Evolutionary conservation across 768 basidiomycete genomes (phyloP), one percentile per base, ranked within the genome.

Genomic region (Boletus sp.): DNA sequence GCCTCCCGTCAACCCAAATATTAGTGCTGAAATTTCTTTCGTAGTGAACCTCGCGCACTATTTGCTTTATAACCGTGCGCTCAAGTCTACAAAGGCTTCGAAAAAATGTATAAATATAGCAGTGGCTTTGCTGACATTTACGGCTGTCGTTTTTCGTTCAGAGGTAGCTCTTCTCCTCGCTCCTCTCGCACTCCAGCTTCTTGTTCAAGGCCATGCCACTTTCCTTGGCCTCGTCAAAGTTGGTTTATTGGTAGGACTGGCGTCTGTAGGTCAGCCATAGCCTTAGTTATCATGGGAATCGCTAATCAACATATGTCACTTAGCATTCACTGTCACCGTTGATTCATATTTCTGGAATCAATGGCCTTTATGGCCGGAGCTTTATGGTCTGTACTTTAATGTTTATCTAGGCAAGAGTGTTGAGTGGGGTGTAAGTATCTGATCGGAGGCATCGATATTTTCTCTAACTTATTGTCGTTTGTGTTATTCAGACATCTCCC

Each of bases 291-390:
- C 12, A 29, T 10, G 15, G 18, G 6, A 7, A 6, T 10, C 2
- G 33, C 41, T 51, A n/a, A 53, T 52, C 12, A 28, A 33, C 45
- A 15, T 9, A 32, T 32, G 37, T 50, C 33, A 12, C 41, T 4
- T 62, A 92, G 92, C 72, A 3, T 55, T 84, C 3, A 90, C 90
- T 0, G 65, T 86, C 1, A 12, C 67, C 0, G 76, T 96, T 30
- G 97, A 99, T 70, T 90, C 92, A 0, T 89, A 88, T 74, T 89
- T 96, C 71, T 98, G 96, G 94, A 67, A 79, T 52, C 74, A 73
- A 62, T 80, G 75, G 64, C 78, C 83, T 5, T 67, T 95, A 0
- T 98, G 94, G 95, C 95, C 97, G 0, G 97, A 98, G 68, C 75
- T 91, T 15, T 77, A 83, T 1, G 80, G 83, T 0, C 60, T 95